phyloP scores from a whole-genome alignment of 2,329 filamentous ascomycete genomes.

The Penicillium decumbens region DNA sequence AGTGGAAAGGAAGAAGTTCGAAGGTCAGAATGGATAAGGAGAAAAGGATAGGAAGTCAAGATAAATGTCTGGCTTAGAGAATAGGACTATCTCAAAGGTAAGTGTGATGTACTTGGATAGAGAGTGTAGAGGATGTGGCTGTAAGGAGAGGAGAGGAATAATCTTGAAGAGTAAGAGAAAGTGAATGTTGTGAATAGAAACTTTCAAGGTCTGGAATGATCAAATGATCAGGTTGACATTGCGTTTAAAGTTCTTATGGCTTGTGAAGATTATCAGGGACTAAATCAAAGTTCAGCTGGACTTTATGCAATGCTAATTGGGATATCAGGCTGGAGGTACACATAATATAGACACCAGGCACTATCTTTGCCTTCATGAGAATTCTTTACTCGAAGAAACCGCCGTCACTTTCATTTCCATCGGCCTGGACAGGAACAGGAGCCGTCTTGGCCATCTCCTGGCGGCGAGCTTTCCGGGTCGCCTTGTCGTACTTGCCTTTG shows the following conservation, averaged over 20 bases:
- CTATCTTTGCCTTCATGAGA: conserved; percentile 1
- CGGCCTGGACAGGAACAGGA: conserved; percentile 2
- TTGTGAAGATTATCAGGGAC: neutral
- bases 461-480: conserved; percentile 9
- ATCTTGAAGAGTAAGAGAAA: no score
- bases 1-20: neutral
- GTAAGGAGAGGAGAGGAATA: no score
- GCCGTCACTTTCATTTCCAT: conserved; percentile 16
- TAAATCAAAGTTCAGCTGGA: neutral
- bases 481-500: conserved; percentile 7
- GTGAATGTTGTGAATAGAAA: neutral
- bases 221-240: neutral
- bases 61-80: no score
- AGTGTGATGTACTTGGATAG: no score
- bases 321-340: conserved; percentile 13
- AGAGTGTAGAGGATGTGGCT: no score
- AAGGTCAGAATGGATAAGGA: no score
- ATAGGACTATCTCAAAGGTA: no score
- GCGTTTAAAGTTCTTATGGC: neutral
- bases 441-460: conserved; percentile 7
- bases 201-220: neutral
- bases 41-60: no score
- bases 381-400: conserved; percentile 16
- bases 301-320: conserved; percentile 13
- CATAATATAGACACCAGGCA: conserved; percentile 1